Conservation (phyloP, 2,329 filamentous ascomycete species). For the Xylariomycetidae sp. region DNA sequence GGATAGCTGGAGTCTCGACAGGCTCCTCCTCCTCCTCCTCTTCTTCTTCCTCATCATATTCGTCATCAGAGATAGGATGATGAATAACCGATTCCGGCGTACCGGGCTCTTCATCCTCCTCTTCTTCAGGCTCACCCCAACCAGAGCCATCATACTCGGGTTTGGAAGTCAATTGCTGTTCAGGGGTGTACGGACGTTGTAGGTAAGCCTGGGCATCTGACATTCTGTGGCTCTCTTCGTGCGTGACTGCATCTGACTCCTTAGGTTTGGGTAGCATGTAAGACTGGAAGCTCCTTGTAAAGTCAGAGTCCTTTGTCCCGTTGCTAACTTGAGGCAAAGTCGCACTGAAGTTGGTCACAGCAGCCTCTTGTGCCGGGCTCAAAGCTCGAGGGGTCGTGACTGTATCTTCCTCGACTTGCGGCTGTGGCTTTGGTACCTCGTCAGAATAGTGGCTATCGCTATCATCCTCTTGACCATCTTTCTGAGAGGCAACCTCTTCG, state of each 20-base stretch:
- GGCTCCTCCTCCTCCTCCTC: constrained; percentile 36
- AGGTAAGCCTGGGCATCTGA: constrained; percentile 31
- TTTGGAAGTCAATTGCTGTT: constrained; percentile 47
- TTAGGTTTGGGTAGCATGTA: constrained; percentile 42
- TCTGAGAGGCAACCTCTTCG: constrained; percentile 22
- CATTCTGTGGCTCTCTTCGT: constrained; percentile 30
- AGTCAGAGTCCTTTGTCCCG: constrained; percentile 29
- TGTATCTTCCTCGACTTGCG: constrained; percentile 38
- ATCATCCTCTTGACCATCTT: constrained; percentile 40
- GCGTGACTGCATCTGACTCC: constrained; percentile 28
- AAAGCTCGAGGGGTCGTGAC: constrained; percentile 46
- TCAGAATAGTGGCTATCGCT: constrained; percentile 56
- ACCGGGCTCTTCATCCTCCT: constrained; percentile 55
- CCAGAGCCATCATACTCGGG: constrained; percentile 61
- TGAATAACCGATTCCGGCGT: constrained; percentile 91
- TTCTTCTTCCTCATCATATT: constrained; percentile 27
- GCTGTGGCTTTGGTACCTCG: constrained; percentile 23
- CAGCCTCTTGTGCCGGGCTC: constrained; percentile 30
- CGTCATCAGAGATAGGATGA: constrained; percentile 54
- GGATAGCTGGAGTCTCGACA: constrained; percentile 60
- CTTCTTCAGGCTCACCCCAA: constrained; percentile 38
- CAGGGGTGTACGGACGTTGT: constrained; percentile 46
- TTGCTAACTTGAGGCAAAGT: constrained; percentile 35
- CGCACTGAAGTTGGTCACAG: constrained; percentile 27
- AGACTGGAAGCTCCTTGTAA: constrained; percentile 40